Evolutionary conservation across 345 rosid species (phyloP).

Genomic region (Isatis tinctoria): DNA sequence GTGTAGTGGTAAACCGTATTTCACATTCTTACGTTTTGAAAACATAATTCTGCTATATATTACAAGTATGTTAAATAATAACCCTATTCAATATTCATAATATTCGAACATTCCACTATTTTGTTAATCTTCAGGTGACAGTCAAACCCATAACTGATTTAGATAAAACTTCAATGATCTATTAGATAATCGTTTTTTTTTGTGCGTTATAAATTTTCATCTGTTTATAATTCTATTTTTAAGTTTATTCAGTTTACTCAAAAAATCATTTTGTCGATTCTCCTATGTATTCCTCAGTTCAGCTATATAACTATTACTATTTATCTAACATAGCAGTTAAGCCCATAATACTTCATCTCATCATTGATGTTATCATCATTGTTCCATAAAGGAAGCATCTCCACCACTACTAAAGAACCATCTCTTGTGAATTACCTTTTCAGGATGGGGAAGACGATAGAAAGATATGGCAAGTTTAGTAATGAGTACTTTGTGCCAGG

Average conservation of each 20-base stretch:
- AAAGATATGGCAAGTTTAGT: slow-evolving; percentile 37
- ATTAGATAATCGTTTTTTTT: not conserved
- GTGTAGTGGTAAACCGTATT: not conserved
- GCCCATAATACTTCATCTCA: not conserved
- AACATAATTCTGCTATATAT: not conserved
- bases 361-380: not conserved
- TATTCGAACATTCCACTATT: not conserved
- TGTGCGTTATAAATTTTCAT: not conserved
- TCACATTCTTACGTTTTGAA: not conserved
- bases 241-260: not conserved
- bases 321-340: not conserved
- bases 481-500: slow-evolving; percentile 23
- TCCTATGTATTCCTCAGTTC: not conserved
- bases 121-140: not conserved
- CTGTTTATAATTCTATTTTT: not conserved
- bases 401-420: not conserved
- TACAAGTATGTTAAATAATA: too few relatives aligned
- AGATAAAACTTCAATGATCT: not conserved
- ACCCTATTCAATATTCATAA: too few relatives aligned
- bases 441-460: slow-evolving; percentile 53
- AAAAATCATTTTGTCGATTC: not conserved
- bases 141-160: not conserved
- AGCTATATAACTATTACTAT: not conserved
- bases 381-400: not conserved
- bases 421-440: not conserved